A percentile compares a stretch with the other conserved stretches of the same genome.
Evolutionary conservation across 2,329 filamentous ascomycete species (phyloP).

Genomic region (Cercospora berteroae): DNA sequence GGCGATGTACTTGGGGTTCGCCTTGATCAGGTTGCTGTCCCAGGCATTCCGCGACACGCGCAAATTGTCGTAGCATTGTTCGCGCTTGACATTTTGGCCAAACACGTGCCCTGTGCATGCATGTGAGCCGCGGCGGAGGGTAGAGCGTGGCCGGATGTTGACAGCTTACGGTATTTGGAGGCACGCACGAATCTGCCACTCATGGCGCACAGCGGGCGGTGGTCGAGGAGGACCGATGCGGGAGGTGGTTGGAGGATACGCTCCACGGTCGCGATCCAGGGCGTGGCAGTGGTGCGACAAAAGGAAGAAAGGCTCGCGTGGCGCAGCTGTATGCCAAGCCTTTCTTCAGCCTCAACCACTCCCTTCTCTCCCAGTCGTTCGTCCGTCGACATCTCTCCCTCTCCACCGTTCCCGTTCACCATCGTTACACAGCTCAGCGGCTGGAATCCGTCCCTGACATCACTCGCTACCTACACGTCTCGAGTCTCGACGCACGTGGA

Average conservation of each 20-base stretch:
- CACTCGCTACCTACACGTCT: background rate
- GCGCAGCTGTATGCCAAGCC: background rate
- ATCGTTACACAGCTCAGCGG: background rate
- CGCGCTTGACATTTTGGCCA: conserved; percentile 91
- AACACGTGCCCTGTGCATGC: conserved; percentile 82
- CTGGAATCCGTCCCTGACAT: background rate
- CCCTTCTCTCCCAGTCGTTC: background rate
- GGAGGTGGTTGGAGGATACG: background rate
- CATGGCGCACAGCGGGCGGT: conserved; percentile 46
- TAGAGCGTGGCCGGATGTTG: background rate
- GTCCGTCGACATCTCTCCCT: background rate
- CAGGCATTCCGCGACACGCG: conserved; percentile 97
- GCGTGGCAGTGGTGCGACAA: conserved; percentile 1
- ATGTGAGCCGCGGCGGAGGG: conserved; percentile 15
- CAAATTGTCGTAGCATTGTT: conserved; percentile 97
- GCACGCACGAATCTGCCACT: conserved; percentile 70
- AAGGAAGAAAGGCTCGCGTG: background rate
- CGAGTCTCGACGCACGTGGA: background rate
- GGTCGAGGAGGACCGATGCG: background rate
- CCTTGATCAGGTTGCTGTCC: conserved; percentile 98
- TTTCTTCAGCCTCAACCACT: background rate
- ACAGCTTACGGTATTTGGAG: conserved; percentile 67
- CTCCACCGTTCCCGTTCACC: background rate
- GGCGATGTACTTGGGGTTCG: conserved; percentile 90
- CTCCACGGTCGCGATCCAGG: background rate